phyloP scores from a whole-genome alignment of 2,329 filamentous ascomycete genomes.

The Albophoma yamanashiensis region DNA sequence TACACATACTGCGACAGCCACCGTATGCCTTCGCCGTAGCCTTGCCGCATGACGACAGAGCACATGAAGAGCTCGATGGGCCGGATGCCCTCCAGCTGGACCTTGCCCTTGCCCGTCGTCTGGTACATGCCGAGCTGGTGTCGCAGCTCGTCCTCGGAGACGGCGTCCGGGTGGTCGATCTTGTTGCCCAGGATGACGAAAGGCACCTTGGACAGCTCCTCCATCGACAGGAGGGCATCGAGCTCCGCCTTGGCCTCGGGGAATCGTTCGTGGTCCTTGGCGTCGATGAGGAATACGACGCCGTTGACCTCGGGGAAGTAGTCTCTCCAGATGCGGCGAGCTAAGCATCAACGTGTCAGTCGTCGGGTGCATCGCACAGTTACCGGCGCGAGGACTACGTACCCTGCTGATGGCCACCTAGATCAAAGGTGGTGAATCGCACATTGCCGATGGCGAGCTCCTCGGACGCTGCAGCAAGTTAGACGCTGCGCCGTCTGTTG shows the following conservation, averaged over 20 bases:
- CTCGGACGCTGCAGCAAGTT: slow-evolving; percentile 56
- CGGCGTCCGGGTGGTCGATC: slow-evolving; percentile 94
- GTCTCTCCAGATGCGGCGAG: slow-evolving; percentile 89
- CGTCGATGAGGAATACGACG: slow-evolving; percentile 95
- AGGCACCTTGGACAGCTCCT: slow-evolving; percentile 89
- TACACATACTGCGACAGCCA: slow-evolving; percentile 92
- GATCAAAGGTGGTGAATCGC: slow-evolving; percentile 88
- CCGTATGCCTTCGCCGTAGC: slow-evolving; percentile 82
- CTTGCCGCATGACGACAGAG: slow-evolving; percentile 96
- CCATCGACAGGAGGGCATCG: slow-evolving; percentile 90
- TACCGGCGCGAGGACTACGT: slow-evolving; percentile 12
- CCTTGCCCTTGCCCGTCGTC: slow-evolving; percentile 92
- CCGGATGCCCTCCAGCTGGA: slow-evolving; percentile 81
- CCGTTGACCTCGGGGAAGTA: slow-evolving; percentile 95
- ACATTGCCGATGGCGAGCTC: slow-evolving; percentile 89
- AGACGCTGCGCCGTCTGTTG: neutral
- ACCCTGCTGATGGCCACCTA: slow-evolving; percentile 91
- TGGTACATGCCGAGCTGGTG: slow-evolving; percentile 90
- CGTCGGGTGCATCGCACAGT: neutral
- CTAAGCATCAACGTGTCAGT: slow-evolving; percentile 30
- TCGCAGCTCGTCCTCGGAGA: slow-evolving; percentile 90
- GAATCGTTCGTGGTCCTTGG: slow-evolving; percentile 94
- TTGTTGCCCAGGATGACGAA: slow-evolving; percentile 98
- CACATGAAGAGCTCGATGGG: slow-evolving; percentile 99
- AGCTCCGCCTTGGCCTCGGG: slow-evolving; percentile 93